These are phyloP conservation scores for Aureobasidium mangrovei DNA, from an alignment of 2,329 filamentous ascomycete species.

Conservation along the genomic window DNA sequence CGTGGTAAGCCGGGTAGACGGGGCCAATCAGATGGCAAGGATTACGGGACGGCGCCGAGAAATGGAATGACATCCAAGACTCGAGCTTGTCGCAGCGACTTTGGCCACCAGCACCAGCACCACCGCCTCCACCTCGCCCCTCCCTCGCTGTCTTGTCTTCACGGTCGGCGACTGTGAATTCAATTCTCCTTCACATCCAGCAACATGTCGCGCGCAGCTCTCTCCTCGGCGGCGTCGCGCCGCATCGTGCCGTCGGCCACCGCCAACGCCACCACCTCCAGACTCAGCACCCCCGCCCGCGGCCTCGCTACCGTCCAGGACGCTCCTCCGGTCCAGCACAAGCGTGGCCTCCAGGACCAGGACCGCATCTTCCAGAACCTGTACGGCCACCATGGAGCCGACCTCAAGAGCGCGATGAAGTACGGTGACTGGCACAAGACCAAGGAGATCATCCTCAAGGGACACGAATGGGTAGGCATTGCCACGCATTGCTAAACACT, in stretches of 20 bases:
- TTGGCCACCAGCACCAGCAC: not conserved
- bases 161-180: slow-evolving; percentile 4
- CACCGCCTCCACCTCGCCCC: not conserved
- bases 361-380: slow-evolving; percentile 99
- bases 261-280: slow-evolving; percentile 35
- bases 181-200: not conserved
- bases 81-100: not conserved
- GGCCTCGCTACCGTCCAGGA: slow-evolving; percentile 55
- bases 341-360: slow-evolving; percentile 88
- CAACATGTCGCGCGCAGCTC: slow-evolving; percentile 20
- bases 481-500: not conserved
- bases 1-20: too few relatives aligned
- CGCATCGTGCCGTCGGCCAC: slow-evolving; percentile 32
- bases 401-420: slow-evolving; percentile 90
- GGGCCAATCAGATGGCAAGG: too few relatives aligned
- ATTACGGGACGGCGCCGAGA: too few relatives aligned
- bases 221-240: slow-evolving; percentile 31
- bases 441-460: slow-evolving; percentile 95
- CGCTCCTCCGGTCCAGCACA: slow-evolving; percentile 50
- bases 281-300: slow-evolving; percentile 36
- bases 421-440: slow-evolving; percentile 99
- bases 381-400: slow-evolving; percentile 84
- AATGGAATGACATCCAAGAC: too few relatives aligned
- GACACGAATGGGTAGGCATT: slow-evolving; percentile 72
- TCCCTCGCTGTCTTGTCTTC: slow-evolving; percentile 3